Conservation (phyloP, 257 asterid species). For the Cruciata laevipes region DNA sequence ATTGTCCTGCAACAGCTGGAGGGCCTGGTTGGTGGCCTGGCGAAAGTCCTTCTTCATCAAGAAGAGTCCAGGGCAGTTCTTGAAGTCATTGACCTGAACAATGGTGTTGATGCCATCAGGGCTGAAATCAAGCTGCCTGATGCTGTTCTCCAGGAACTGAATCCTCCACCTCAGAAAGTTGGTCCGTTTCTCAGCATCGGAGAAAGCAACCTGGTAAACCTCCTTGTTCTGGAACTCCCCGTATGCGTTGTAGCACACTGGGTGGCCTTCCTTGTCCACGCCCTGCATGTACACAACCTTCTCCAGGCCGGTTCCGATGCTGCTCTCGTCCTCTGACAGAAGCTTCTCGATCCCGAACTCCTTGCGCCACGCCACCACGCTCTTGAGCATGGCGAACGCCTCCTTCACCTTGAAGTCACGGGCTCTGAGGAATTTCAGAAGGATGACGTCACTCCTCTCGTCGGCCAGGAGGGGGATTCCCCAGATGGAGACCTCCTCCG, state of each 20-base stretch:
- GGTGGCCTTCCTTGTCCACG: conserved; percentile 79
- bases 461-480: conserved; percentile 68
- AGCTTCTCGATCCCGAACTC: conserved; percentile 63
- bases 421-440: conserved; percentile 83
- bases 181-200: conserved; percentile 70
- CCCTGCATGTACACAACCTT: conserved; percentile 80
- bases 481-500: conserved; percentile 86
- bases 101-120: conserved; percentile 80
- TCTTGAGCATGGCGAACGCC: conserved; percentile 77
- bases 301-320: conserved; percentile 53
- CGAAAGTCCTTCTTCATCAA: conserved; percentile 78
- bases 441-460: conserved; percentile 66
- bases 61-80: conserved; percentile 74
- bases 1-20: conserved; percentile 83
- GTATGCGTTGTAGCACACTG: conserved; percentile 73
- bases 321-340: conserved; percentile 39
- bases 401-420: conserved; percentile 90
- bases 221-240: conserved; percentile 90
- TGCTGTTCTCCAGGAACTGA: conserved; percentile 67
- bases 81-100: conserved; percentile 80
- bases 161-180: conserved; percentile 75
- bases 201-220: conserved; percentile 68
- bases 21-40: conserved; percentile 78
- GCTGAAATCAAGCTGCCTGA: conserved; percentile 69
- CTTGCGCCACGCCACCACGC: conserved; percentile 79